These are phyloP conservation scores for Backusella liffmaniae DNA, from an alignment of 192 early-diverging fungal genomes.

Conservation along the genomic window DNA sequence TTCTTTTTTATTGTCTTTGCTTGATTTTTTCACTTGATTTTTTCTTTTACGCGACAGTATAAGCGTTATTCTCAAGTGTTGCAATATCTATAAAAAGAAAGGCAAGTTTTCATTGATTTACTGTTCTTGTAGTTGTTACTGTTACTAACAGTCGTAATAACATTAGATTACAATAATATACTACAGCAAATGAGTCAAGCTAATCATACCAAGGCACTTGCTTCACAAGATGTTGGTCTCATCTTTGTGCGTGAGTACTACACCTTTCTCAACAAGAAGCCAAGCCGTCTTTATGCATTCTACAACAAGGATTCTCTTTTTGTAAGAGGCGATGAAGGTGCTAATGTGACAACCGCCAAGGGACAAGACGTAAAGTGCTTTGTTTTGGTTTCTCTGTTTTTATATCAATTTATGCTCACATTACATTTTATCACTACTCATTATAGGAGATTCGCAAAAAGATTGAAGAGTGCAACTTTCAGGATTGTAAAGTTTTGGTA, in stretches of 20 bases:
- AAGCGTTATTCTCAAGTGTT: neutral
- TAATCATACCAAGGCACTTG: constrained; percentile 10
- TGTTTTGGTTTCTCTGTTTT: neutral
- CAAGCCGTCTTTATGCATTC: constrained; percentile 77
- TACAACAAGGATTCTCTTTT: constrained; percentile 85
- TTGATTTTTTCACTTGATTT: neutral
- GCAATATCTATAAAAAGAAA: neutral
- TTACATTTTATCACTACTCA: neutral
- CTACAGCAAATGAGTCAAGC: neutral
- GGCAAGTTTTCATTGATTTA: neutral
- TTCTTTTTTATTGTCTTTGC: neutral
- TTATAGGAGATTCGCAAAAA: constrained; percentile 76
- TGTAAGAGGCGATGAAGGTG: constrained; percentile 84
- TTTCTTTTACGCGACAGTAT: neutral
- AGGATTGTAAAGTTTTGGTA: constrained; percentile 86
- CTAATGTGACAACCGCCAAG: constrained; percentile 56
- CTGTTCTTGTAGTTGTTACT: neutral
- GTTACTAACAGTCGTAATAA: neutral
- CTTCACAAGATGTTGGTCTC: constrained; percentile 79
- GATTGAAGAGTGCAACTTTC: constrained; percentile 74
- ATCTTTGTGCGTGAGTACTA: constrained; percentile 96
- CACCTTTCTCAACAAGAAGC: constrained; percentile 85
- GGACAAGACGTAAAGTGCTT: constrained; percentile 68
- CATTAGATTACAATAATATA: neutral
- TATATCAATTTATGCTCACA: neutral